Conservation (phyloP, 1,139 yeast genomes). For the Saccharomyces hybrid region DNA sequence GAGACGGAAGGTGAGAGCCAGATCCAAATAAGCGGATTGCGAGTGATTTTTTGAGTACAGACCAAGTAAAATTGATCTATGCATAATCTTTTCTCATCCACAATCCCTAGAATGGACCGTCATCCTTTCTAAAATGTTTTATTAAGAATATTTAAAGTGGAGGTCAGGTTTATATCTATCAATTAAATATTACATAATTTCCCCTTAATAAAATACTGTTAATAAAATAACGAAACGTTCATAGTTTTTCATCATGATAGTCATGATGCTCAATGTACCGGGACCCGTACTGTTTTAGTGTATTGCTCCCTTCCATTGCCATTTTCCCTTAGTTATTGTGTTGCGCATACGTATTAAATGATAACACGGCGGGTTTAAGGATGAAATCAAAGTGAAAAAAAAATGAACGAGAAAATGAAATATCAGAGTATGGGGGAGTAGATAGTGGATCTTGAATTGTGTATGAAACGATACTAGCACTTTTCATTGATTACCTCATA, state of each 20-base stretch:
- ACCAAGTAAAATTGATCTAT: background rate
- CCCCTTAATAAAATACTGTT: background rate
- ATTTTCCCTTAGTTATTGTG: background rate
- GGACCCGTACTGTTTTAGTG: background rate
- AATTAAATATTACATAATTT: background rate
- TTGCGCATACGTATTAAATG: background rate
- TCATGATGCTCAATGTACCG: background rate
- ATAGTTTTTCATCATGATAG: background rate
- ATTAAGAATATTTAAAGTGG: background rate
- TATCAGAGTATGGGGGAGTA: background rate
- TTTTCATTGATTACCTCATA: background rate
- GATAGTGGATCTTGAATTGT: background rate
- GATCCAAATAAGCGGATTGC: constrained; percentile 81
- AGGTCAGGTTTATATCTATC: background rate
- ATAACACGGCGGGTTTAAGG: background rate
- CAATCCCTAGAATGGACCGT: background rate
- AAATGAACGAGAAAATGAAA: background rate
- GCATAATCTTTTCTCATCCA: background rate
- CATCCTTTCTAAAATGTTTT: background rate
- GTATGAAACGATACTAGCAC: background rate
- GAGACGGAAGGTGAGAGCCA: constrained; percentile 99
- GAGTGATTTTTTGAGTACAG: background rate
- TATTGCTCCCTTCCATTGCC: background rate
- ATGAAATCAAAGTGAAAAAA: background rate
- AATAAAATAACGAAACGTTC: background rate